Evolutionary conservation across 352 stramenopile genomes (phyloP), one percentile per base, ranked within the genome.

Genomic region (Globisporangium viniferum): DNA sequence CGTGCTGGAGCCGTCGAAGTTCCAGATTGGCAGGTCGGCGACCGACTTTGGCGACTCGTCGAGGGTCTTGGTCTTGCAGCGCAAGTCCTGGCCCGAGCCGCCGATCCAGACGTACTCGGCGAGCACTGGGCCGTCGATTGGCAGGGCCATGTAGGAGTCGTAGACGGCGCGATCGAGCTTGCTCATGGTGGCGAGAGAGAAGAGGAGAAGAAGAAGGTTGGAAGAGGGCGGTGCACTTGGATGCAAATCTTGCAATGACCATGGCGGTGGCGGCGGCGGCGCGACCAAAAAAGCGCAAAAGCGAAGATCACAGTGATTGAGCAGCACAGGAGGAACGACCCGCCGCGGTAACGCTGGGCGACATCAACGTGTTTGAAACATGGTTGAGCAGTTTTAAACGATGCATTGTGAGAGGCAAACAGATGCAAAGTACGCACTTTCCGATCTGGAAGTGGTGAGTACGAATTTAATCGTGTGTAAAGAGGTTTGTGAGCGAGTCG

Each of bases 1-100:
- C 20, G 97, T 99, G 55, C 92, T 98, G 35, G 90, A 98, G 62
- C 97, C 97, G 71, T 99, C 97, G 74, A 99, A 99, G 85, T 99
- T 99, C 97, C 97, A 99, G 51, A 97, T 86, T 8, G 97, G 97
- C 54, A 98, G 80, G 22, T 92, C 88, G 2, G 83, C 86, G 7
- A 98, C 58, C 51, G 78, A 82, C 63, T 73, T 81, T 29, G 92
- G 83, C 10, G 76, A 36, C 71, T 88, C 81, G 66, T 79, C 84
- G 57, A 98, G 79, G 55, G 94, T 98, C 66, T 96, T 93, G 68
- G 93, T 98, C 90, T 98, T 98, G 79, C 91, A 97, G 58, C 94
- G 92, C 66, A 94, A 74, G 73, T 94, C 92, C 71, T 98, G 88
- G 71, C 93, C 93, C 55, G 85, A 94, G 68, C 92, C 94, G 80